These are phyloP conservation scores for Alternaria panax DNA, from an alignment of 2,329 filamentous ascomycete species.

Conservation along the genomic window DNA sequence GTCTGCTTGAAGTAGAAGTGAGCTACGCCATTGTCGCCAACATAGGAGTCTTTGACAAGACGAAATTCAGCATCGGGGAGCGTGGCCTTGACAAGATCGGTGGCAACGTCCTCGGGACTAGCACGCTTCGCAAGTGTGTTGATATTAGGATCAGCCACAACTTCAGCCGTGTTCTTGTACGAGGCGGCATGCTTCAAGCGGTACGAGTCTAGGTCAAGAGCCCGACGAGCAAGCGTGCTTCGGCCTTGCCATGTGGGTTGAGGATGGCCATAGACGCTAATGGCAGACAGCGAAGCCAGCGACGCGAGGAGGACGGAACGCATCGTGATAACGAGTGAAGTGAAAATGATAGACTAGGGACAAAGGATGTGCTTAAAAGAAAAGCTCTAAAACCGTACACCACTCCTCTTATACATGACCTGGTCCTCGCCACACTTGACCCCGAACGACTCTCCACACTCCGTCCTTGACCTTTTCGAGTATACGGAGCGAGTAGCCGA, in stretches of 20 bases:
- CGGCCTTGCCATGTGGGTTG: conserved; percentile 15
- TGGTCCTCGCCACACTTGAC: conserved; percentile 4
- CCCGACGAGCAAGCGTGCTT: conserved; percentile 26
- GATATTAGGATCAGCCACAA: conserved; percentile 29
- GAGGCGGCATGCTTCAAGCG: conserved; percentile 36
- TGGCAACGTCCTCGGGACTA: conserved; percentile 42
- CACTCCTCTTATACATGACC: conserved; percentile 21
- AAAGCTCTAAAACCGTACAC: conserved; percentile 1
- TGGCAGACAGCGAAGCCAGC: conserved; percentile 35
- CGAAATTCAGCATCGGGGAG: conserved; percentile 57
- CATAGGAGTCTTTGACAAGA: conserved; percentile 61
- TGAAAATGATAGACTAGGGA: conserved; percentile 24
- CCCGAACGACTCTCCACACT: conserved; percentile 4
- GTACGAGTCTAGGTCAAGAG: conserved; percentile 44
- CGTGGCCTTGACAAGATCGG: conserved; percentile 43
- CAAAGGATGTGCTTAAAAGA: conserved; percentile 10
- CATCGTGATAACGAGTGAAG: conserved; percentile 31
- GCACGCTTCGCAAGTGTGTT: conserved; percentile 30
- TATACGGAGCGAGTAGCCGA: conserved; percentile 1
- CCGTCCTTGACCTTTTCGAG: conserved; percentile 1
- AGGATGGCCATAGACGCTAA: conserved; percentile 36
- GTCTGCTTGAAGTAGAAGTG: conserved; percentile 69
- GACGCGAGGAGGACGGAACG: conserved; percentile 42
- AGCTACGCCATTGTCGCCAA: conserved; percentile 62
- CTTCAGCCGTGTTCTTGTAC: conserved; percentile 34